Conservation (phyloP, 2,329 filamentous ascomycete species). For the Scedosporium aurantiacum region DNA sequence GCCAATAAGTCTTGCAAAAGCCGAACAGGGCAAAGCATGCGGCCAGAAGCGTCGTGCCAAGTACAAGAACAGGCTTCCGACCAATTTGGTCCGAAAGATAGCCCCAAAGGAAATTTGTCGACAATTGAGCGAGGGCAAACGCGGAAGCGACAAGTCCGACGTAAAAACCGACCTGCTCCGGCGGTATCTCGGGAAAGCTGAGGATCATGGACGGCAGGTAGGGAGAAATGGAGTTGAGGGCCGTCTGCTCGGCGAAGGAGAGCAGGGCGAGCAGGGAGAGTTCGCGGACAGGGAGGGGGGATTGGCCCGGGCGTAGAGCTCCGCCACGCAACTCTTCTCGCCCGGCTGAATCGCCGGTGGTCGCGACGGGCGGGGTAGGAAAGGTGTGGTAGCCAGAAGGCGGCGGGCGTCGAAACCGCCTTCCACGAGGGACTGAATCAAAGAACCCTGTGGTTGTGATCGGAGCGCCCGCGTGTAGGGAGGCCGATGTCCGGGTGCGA, state of each 20-base stretch:
- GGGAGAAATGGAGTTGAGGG: constrained; percentile 89
- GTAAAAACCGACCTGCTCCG: constrained; percentile 66
- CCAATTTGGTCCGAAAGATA: constrained; percentile 53
- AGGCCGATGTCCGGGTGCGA: constrained; percentile 26
- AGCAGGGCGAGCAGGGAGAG: constrained; percentile 78
- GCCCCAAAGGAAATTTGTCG: constrained; percentile 65
- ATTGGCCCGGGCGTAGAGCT: background rate
- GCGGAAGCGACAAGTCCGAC: constrained; percentile 83
- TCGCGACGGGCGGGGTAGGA: constrained; percentile 6
- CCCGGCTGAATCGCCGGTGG: background rate
- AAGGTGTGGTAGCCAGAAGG: constrained; percentile 8
- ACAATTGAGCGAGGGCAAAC: constrained; percentile 85
- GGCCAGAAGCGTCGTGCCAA: constrained; percentile 74
- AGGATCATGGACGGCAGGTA: constrained; percentile 90
- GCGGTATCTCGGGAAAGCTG: constrained; percentile 69
- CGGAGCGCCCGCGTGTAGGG: constrained; percentile 41
- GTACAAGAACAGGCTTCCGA: constrained; percentile 61
- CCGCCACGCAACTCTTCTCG: background rate
- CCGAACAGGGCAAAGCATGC: constrained; percentile 78
- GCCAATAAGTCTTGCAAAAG: constrained; percentile 71
- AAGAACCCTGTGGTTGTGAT: constrained; percentile 24
- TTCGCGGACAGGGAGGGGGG: constrained; percentile 73
- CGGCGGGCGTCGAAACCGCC: constrained; percentile 7
- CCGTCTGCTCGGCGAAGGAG: constrained; percentile 87
- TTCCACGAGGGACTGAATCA: background rate